phyloP scores from a whole-genome alignment of 208 protist species.

The Herpetomonas muscarum region DNA sequence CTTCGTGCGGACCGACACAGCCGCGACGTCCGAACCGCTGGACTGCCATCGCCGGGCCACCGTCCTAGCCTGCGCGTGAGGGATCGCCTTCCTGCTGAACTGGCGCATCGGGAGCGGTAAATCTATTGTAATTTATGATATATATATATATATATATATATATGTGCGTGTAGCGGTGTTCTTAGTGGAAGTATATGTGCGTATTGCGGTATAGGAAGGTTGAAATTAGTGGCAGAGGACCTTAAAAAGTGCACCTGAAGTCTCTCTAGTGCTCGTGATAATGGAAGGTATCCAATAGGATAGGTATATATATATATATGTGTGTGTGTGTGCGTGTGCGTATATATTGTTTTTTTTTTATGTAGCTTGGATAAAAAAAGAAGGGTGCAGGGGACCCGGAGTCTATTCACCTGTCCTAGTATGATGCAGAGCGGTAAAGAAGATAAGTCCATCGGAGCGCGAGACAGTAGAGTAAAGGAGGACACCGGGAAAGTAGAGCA shows the following conservation, averaged over 20 bases:
- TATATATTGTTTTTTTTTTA: not conserved
- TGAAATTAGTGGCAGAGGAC: too few species aligned
- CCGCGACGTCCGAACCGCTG: slow-evolving; percentile 2
- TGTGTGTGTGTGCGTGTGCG: not conserved
- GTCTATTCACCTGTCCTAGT: not conserved
- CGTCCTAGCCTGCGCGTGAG: too few species aligned
- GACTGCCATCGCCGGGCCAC: slow-evolving; percentile 10
- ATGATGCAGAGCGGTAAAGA: not conserved
- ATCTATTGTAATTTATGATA: slow-evolving; percentile 1
- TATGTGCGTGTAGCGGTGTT: not conserved
- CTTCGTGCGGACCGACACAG: slow-evolving; percentile 44
- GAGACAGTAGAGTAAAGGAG: too few species aligned
- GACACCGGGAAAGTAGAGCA: too few species aligned
- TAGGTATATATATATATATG: not conserved
- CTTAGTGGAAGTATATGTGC: not conserved
- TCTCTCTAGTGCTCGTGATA: not conserved
- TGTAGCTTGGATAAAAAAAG: not conserved
- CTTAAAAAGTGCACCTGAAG: too few species aligned
- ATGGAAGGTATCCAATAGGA: not conserved
- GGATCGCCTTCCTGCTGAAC: too few species aligned
- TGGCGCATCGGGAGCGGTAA: too few species aligned
- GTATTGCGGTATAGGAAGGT: too few species aligned
- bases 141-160: slow-evolving; percentile 1
- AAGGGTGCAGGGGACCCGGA: too few species aligned
- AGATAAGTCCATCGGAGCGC: too few species aligned